Conservation (phyloP, 176 grass and related monocot species). For the Phoenix dactylifera region DNA sequence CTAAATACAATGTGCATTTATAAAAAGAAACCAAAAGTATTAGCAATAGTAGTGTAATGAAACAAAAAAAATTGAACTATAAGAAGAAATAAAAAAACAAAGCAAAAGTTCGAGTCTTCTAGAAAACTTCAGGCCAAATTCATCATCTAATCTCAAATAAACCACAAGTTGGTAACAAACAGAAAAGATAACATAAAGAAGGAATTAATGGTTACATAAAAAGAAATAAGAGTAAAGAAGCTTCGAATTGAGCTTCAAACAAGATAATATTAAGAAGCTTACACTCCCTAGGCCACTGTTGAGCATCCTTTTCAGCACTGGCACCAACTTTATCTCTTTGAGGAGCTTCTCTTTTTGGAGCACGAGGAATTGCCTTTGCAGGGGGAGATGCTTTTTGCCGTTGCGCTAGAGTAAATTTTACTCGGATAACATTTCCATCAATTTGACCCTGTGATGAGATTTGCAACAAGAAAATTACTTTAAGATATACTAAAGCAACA, state of each 20-base stretch:
- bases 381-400: constrained; percentile 71
- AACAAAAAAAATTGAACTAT: neutral
- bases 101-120: neutral
- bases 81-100: constrained; percentile 12
- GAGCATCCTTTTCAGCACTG: constrained; percentile 63
- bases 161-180: neutral
- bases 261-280: constrained; percentile 18
- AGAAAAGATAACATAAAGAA: neutral
- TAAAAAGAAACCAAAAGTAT: no score
- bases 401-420: constrained; percentile 77
- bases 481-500: no score
- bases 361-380: constrained; percentile 35
- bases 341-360: constrained; percentile 62
- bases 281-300: constrained; percentile 46
- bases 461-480: neutral
- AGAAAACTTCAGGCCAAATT: neutral
- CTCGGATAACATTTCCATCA: constrained; percentile 85
- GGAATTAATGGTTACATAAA: neutral
- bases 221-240: neutral
- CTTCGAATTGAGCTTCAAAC: no score
- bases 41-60: neutral
- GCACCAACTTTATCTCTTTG: constrained; percentile 63
- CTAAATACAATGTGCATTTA: no score
- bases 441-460: constrained; percentile 68
- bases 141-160: neutral